These are phyloP conservation scores for Mycogone perniciosa DNA, from an alignment of 2,329 filamentous ascomycete species.

Conservation along the genomic window DNA sequence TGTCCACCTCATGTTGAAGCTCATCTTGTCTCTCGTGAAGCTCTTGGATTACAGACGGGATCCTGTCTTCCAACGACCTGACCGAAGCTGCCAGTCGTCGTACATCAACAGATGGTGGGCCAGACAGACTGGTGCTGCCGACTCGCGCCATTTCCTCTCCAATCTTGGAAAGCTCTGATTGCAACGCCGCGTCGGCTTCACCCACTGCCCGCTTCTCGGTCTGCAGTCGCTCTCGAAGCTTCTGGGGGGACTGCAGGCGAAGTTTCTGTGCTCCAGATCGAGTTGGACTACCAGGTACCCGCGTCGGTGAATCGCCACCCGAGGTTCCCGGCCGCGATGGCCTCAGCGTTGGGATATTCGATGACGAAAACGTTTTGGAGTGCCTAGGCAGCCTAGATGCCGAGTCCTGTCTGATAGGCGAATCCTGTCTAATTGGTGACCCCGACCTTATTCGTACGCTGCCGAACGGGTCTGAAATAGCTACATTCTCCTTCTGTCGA, in stretches of 20 bases:
- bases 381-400: constrained; percentile 31
- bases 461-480: constrained; percentile 17
- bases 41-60: constrained; percentile 55
- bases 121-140: constrained; percentile 31
- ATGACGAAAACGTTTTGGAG: constrained; percentile 45
- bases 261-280: constrained; percentile 43
- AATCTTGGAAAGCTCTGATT: constrained; percentile 73
- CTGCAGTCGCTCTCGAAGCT: constrained; percentile 77
- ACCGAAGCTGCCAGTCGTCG: constrained; percentile 52
- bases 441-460: constrained; percentile 10
- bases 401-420: constrained; percentile 17
- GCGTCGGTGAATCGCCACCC: constrained; percentile 19
- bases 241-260: constrained; percentile 65
- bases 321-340: constrained; percentile 28
- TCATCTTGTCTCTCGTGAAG: constrained; percentile 54
- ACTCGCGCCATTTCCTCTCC: constrained; percentile 68
- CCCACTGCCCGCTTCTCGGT: constrained; percentile 71
- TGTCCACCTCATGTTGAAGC: constrained; percentile 66
- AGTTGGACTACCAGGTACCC: constrained; percentile 23
- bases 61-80: constrained; percentile 58
- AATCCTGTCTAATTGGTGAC: constrained; percentile 15
- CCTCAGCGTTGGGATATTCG: constrained; percentile 49
- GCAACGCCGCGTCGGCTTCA: constrained; percentile 61
- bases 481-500: constrained; percentile 41
- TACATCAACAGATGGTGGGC: constrained; percentile 34